Base-by-base conservation (phyloP, 192 early-diverging fungal genomes). In the Backusella morwellensis region DNA sequence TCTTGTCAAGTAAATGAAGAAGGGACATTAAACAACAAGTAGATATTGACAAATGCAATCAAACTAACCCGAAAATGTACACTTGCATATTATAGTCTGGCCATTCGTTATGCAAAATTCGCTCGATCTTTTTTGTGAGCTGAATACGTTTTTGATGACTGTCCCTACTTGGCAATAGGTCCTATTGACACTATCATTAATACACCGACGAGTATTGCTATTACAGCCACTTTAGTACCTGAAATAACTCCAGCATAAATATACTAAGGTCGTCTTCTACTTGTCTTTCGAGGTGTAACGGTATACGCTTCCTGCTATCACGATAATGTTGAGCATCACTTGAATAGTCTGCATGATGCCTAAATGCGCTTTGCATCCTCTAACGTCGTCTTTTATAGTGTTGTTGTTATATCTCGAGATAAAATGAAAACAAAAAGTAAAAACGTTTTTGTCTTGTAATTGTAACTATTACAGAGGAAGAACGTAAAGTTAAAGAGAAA, bases 21-120 rank as follows among this genome's bases (percentile, higher is more conserved):
- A 23, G 32, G 35, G 36, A 68, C n/a, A 50, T 35, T 52, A 5
- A 17, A 29, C 38, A 40, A 41, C 32, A 72, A 23, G 29, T 32
- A 59, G 29, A 72, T n/a, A 52, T 40, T 35, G 34, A 15, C 29
- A 74, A 41, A 8, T 32, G n/a, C 32, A 15, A 44, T n/a, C 14
- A 54, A n/a, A 71, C 85, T 47, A 88, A 94, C 86, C 97, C 97
- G 89, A 98, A 98, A 26, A 96, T 81, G 79, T 97, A 91, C 3
- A 90, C 92, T 50, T 86, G 86, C 47, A 97, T 90, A 47, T 93
- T 86, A 68, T 86, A 85, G 68, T 85, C 90, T 3, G 95, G 97
- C 89, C 92, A 98, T 86, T 97, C 96, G 9, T 54, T 72, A 26
- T 90, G 84, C 77, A 98, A 77, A 12, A 98, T 92, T 3, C 80